Evolutionary conservation across 2,329 filamentous ascomycete genomes (phyloP), one percentile per base, ranked within the genome.

Genomic region (Ramichloridium luteum): DNA sequence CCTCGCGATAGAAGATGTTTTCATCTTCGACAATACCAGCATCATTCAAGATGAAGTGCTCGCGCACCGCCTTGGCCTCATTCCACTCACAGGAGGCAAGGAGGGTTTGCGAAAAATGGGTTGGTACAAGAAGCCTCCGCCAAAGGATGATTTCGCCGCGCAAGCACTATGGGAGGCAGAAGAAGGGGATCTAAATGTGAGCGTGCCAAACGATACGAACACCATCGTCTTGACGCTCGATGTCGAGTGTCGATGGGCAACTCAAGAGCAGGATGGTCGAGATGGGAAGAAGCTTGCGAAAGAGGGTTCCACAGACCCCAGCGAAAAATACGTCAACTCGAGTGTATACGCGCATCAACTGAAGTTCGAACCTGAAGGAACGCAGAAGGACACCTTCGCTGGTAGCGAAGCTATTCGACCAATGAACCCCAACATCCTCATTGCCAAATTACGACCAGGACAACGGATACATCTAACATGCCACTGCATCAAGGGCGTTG

Each of bases 21-120:
- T 80, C 62, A 77, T 96, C 43, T 73, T 83, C 55, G 92, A 94
- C 67, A 98, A 98, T 67, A 96, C 88, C 30, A 93, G 84, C 4
- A 85, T 98, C 20, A 90, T 98, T 50, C 88, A 96, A 57, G 90
- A 98, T 55, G 90, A 98, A 64, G 88, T 98, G 4, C 76, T 98
- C 31, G 79, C 86, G 11, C 82, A 90, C 56, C 73, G 90, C 27
- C 68, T 98, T 17, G 90, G 90, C 37, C 73, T 98, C 27, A 80
- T 98, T 33, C 90, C 92, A 12, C 77, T 98, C 46, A 80, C 77
- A 43, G 90, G 83, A 44, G 73, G 75, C 39, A 73, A 77, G 43
- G 70, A 80, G 34, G 86, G 82, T 31, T 66, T 98, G 34, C 73
- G 79, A 47, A 86, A 77, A 65, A 68, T 96, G 62, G 77, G 76